Evolutionary conservation across 805 yeast species (phyloP).

Genomic region (Kuraishia ogatae): DNA sequence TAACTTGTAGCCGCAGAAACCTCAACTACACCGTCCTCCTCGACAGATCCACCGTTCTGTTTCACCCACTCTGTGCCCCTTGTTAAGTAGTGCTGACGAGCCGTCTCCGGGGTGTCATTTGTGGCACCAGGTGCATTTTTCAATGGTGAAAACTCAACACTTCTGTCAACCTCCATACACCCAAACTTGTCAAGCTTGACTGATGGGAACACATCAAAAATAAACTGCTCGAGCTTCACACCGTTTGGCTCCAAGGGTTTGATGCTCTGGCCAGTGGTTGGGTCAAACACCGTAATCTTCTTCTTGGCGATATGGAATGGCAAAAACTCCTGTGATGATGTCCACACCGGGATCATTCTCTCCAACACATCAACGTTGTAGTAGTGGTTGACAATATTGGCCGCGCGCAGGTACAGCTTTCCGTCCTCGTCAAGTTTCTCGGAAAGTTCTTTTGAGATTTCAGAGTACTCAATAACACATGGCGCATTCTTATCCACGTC

Average conservation of each 20-base stretch:
- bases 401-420: conserved; percentile 75
- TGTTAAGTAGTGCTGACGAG: conserved; percentile 52
- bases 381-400: conserved; percentile 95
- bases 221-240: conserved; percentile 91
- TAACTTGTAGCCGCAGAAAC: conserved; percentile 72
- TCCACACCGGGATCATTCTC: conserved; percentile 59
- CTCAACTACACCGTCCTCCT: conserved; percentile 50
- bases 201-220: conserved; percentile 88
- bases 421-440: conserved; percentile 53
- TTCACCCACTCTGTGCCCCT: conserved; percentile 71
- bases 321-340: conserved; percentile 48
- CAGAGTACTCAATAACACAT: conserved; percentile 92
- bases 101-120: conserved; percentile 80
- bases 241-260: conserved; percentile 83
- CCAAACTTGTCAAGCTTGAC: conserved; percentile 71
- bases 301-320: conserved; percentile 96
- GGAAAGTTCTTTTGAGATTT: conserved; percentile 69
- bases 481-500: conserved; percentile 53
- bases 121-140: conserved; percentile 83
- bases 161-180: conserved; percentile 82
- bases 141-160: conserved; percentile 85
- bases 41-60: conserved; percentile 58
- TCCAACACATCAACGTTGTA: conserved; percentile 73
- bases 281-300: conserved; percentile 62
- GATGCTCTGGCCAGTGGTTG: conserved; percentile 31